phyloP scores from a whole-genome alignment of 2,329 filamentous ascomycete genomes.

The Ophiocordyceps polyrhachis-furcata region DNA sequence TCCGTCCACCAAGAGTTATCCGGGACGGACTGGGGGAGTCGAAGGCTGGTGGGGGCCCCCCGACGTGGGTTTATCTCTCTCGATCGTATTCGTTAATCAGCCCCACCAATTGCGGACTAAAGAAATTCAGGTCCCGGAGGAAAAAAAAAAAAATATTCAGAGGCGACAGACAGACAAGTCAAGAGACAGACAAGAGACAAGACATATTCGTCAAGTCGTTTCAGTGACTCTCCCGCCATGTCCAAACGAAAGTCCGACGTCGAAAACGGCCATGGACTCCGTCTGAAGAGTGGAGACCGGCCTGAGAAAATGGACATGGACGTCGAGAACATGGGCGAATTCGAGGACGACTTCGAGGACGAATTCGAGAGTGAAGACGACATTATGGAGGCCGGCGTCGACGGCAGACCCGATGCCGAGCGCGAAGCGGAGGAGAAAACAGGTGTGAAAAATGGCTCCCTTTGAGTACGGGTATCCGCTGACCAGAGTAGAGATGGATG shows the following conservation, averaged over 20 bases:
- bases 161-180: too few relatives aligned
- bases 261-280: constrained; percentile 25
- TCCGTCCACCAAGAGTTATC: too few relatives aligned
- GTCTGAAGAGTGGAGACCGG: constrained; percentile 41
- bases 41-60: too few relatives aligned
- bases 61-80: too few relatives aligned
- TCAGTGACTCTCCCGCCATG: constrained; percentile 23
- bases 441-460: constrained; percentile 19
- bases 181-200: too few relatives aligned
- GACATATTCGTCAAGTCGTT: too few relatives aligned
- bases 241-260: constrained; percentile 39
- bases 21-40: too few relatives aligned
- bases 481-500: constrained; percentile 50
- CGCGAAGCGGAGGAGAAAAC: constrained; percentile 74
- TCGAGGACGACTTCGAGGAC: constrained; percentile 89
- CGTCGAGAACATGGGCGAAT: constrained; percentile 52
- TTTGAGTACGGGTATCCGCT: background rate
- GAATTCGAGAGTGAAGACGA: constrained; percentile 82
- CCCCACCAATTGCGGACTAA: too few relatives aligned
- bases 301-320: constrained; percentile 51
- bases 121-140: too few relatives aligned
- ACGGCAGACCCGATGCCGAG: constrained; percentile 82
- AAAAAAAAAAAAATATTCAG: too few relatives aligned
- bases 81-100: too few relatives aligned
- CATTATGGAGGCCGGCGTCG: constrained; percentile 83